phyloP scores from a whole-genome alignment of 495 filamentous ascomycete genomes.

The Aspergillus ellipticus region DNA sequence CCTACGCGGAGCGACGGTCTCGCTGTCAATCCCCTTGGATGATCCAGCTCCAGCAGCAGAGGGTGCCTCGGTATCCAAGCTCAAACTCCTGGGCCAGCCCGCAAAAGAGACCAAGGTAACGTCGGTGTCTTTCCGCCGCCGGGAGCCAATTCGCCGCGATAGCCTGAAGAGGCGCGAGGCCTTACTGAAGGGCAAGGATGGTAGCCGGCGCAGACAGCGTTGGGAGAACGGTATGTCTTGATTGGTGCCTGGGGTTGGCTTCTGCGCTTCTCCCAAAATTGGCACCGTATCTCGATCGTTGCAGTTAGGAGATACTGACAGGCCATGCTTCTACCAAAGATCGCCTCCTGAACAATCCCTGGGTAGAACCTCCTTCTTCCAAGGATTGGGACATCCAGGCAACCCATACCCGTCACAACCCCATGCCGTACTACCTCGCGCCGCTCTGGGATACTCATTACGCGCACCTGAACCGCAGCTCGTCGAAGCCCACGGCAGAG shows the following conservation, averaged over 20 bases:
- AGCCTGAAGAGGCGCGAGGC: constrained; percentile 69
- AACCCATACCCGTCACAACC: constrained; percentile 65
- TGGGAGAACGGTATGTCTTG: constrained; percentile 86
- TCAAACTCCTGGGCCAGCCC: constrained; percentile 19
- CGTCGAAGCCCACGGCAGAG: constrained; percentile 37
- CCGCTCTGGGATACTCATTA: constrained; percentile 77
- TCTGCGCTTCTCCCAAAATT: neutral
- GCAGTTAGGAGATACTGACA: constrained; percentile 13
- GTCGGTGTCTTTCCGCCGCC: constrained; percentile 38
- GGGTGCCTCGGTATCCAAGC: constrained; percentile 15
- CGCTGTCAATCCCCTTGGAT: constrained; percentile 50
- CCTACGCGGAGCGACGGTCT: constrained; percentile 37
- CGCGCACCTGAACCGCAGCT: constrained; percentile 37
- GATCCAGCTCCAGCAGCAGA: constrained; percentile 27
- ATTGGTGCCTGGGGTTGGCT: neutral
- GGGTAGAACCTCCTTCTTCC: constrained; percentile 74
- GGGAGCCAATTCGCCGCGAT: constrained; percentile 53
- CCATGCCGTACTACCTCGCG: constrained; percentile 86
- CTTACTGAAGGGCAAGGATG: constrained; percentile 85
- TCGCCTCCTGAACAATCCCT: constrained; percentile 80
- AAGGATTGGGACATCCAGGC: constrained; percentile 78
- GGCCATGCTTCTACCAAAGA: constrained; percentile 47
- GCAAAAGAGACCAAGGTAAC: constrained; percentile 20
- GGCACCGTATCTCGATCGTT: neutral
- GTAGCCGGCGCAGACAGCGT: constrained; percentile 77